Base-by-base conservation (phyloP, 495 filamentous ascomycete species). In the Daldinia caldariorum region DNA sequence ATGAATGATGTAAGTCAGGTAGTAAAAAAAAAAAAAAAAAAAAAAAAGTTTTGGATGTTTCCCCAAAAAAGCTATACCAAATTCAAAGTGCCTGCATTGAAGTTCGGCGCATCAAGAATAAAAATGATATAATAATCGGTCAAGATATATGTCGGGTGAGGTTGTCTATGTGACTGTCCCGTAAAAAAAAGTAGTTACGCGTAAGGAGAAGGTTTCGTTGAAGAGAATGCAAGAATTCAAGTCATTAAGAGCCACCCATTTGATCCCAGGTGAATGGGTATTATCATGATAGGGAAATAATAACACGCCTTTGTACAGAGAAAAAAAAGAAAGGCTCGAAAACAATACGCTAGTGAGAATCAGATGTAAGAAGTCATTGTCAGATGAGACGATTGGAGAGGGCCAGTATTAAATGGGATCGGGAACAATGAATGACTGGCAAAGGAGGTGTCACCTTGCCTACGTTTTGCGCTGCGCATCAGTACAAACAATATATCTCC, bases 31-130 rank as follows among this genome's bases (percentile, higher is more conserved):
- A 26, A 26, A 26, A 26, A 26, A 26, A 26, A 3, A 26, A 26
- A 26, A 26, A 26, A 26, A 47, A 57, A 49, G 29, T 35, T 32
- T 32, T 26, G 9, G 4, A 32, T 10, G 32, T 31, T 16, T 37
- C 41, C 43, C 31, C 16, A 22, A 56, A 59, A 59, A 63, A 55
- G 55, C 31, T 63, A 41, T 57, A 55, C 69, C 61, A 71, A 71
- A 61, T 60, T 71, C 72, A 71, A 74, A 38, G 54, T 67, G 75
- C 72, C 75, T 65, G 75, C 72, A 53, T 73, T 65, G 50, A 71
- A 43, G 8, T 77, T 61, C 22, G 51, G 38, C 60, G 53, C 31
- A 18, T 47, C 16, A 43, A 57, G 45, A 69, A 51, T 3, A 14
- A 37, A 37, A 64, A 43, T 31, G 37, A 53, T 31, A 41, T 16